Conservation (phyloP, 2,329 filamentous ascomycete species). For the Dothideomycetidae sp. region DNA sequence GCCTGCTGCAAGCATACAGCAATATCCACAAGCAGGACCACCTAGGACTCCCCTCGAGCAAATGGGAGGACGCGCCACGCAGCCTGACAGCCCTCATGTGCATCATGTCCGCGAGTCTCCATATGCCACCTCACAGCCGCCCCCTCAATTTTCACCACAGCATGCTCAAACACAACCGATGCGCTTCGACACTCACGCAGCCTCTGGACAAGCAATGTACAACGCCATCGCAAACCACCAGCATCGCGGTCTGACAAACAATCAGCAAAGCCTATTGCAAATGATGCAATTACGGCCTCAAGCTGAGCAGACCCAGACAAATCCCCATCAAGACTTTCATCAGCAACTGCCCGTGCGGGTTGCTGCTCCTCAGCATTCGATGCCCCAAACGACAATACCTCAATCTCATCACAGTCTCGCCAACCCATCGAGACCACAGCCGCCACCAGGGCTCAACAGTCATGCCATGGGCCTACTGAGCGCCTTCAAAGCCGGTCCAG, state of each 20-base stretch:
- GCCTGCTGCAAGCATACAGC: conserved; percentile 17
- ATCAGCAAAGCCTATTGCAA: conserved; percentile 4
- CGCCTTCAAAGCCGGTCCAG: conserved; percentile 35
- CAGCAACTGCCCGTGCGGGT: conserved; percentile 15
- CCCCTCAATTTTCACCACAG: conserved; percentile 34
- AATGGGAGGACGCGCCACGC: conserved; percentile 33
- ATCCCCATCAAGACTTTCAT: conserved; percentile 15
- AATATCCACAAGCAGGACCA: conserved; percentile 14
- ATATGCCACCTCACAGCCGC: conserved; percentile 33
- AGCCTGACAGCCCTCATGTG: conserved; percentile 43
- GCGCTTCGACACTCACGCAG: conserved; percentile 11
- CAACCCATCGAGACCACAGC: conserved; percentile 42
- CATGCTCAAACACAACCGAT: conserved; percentile 20
- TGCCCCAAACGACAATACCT: conserved; percentile 13
- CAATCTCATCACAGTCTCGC: conserved; percentile 25
- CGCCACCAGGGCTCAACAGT: conserved; percentile 42
- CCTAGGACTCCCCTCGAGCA: conserved; percentile 39
- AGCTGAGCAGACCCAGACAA: conserved; percentile 8
- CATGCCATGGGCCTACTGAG: conserved; percentile 45
- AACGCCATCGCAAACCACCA: conserved; percentile 7
- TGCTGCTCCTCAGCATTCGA: conserved; percentile 13
- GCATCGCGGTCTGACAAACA: conserved; percentile 1
- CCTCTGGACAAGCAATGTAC: neutral
- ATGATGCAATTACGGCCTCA: conserved; percentile 14
- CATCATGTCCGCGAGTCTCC: conserved; percentile 32